Evolutionary conservation across 306 rosid genomes (phyloP).

Genomic region (Vicia sativa): DNA sequence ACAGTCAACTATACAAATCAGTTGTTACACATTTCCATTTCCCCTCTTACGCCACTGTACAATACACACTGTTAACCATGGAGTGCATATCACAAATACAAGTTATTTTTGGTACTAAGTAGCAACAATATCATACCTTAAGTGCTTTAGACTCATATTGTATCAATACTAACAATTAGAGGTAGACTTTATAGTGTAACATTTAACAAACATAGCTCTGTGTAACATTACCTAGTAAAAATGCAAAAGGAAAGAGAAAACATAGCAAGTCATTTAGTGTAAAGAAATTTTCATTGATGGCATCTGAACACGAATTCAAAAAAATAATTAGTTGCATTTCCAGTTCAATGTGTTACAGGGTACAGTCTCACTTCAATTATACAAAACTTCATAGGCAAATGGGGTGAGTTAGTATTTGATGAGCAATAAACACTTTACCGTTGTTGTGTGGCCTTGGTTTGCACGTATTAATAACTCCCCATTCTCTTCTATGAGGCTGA

Average conservation of each 20-base stretch:
- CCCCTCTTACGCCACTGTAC: no score
- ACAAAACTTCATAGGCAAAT: slow-evolving; percentile 15
- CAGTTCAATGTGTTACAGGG: not conserved
- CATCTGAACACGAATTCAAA: not conserved
- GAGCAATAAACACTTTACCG: slow-evolving; percentile 46
- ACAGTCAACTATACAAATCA: no score
- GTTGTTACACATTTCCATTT: not conserved
- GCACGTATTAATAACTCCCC: slow-evolving; percentile 84
- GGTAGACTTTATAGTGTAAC: no score
- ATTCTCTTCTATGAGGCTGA: slow-evolving; percentile 79
- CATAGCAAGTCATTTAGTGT: not conserved
- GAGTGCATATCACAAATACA: not conserved
- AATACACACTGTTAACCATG: no score
- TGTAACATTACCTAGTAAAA: no score
- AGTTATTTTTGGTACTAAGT: not conserved
- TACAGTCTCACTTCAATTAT: slow-evolving; percentile 7
- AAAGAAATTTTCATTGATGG: not conserved
- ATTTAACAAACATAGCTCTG: no score
- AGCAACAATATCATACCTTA: not conserved
- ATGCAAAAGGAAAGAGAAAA: no score
- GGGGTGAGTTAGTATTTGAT: not conserved
- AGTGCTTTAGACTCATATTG: not conserved
- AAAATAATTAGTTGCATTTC: not conserved
- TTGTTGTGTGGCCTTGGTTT: slow-evolving; percentile 89
- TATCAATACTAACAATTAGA: no score